Evolutionary conservation across 2,329 filamentous ascomycete species (phyloP), one percentile per base, ranked within the genome.

Genomic region (Cucurbitaria berberidis): DNA sequence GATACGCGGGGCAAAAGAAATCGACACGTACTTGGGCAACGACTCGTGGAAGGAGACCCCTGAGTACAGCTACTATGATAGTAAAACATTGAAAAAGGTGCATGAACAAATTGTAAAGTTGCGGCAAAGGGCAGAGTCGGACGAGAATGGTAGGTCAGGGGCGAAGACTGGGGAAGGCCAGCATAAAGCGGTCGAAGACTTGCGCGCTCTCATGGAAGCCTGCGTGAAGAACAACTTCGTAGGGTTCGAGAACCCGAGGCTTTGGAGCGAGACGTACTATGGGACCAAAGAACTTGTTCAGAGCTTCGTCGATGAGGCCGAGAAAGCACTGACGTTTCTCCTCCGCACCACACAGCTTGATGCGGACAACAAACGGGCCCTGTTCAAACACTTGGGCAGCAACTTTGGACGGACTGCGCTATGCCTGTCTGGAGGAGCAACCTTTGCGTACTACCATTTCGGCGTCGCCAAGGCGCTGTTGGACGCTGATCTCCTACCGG

Each of bases 161-260:
- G 57, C 62, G 44, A 41, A 75, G 68, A 54, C 57, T 18, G 5
- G 45, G 47, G 39, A 60, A 10, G 59, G 63, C 3, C 55, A 52
- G 72, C 77, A 44, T 32, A 79, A 83, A 53, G 82, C 87, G 0
- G 80, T 91, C 2, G 89, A 93, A 58, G 91, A 95, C 48, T 81
- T 99, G 48, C 88, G 87, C 57, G 83, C 83, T 0, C 77, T 98
- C 53, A 80, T 96, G 18, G 91, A 96, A 77, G 91, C 90, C 13
- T 98, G 93, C 72, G 89, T 97, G 65, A 99, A 97, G 82, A 96
- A 93, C 76, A 98, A 99, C 71, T 99, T 98, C 76, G 91, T 91
- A 16, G 95, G 95, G 0, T 88, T 96, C 13, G 95, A 99, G 75
- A 98, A 96, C 67, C 87, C 93, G 9, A 85, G 91, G 48, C 78